Evolutionary conservation across 306 rosid genomes (phyloP), one percentile per base, ranked within the genome.

Genomic region (Mucuna pruriens): DNA sequence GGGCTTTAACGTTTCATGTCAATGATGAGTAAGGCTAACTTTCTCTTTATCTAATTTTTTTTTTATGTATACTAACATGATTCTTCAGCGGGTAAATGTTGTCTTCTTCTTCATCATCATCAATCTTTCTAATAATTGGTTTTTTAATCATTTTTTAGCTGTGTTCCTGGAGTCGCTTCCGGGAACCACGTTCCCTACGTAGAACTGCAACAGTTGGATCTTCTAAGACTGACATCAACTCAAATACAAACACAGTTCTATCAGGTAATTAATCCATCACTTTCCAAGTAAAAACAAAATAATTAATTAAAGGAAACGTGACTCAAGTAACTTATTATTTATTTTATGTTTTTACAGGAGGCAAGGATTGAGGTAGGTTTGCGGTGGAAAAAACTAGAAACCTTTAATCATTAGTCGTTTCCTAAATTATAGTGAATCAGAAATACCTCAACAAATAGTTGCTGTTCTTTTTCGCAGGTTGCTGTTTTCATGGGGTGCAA

Each of bases 401-500:
- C 9, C 4, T 33, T 64, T 33, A 33, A 29, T 31, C 22, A 31
- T 7, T 61, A 13, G 13, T 1, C 6, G 3, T 36, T 36, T 65
- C 9, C 29, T 9, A 36, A 65, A 36, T 4, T 19, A 38, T 19
- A 17, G 9, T 3, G 26, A 34, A 64, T 1, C 38, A 1, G 65
- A 58, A 58, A n/a, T n/a, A n/a, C n/a, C n/a, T n/a, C n/a, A n/a
- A n/a, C n/a, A n/a, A n/a, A n/a, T n/a, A 25, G 7, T 57, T 17
- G n/a, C 42, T 76, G 7, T 13, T 36, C 36, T 33, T 79, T 29
- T 80, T 80, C 51, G 79, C 85, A 94, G 97, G 83, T 86, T 48
- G 92, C 90, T 38, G 83, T 90, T 74, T 92, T 91, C 91, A 90
- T 95, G 92, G 97, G 92, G 34, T 91, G 97, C 84, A 91, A 76